A percentile compares a stretch with the other conserved stretches of the same genome.
Evolutionary conservation across 2,329 filamentous ascomycete genomes (phyloP).

Genomic region (Trichoderma citrinoviride): DNA sequence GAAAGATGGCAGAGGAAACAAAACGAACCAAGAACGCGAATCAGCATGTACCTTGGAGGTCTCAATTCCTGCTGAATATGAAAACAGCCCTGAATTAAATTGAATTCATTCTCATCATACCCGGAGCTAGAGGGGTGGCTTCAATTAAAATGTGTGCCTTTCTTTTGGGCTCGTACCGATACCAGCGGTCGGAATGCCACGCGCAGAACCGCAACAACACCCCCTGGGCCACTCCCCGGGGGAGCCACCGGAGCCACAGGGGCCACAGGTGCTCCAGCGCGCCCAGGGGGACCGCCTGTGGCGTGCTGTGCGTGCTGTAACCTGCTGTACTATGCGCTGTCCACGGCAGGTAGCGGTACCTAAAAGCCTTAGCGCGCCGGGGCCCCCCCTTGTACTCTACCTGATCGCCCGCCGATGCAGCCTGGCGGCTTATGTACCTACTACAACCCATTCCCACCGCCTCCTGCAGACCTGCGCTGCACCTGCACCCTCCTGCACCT

Average conservation of each 20-base stretch:
- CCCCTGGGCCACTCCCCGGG: neutral
- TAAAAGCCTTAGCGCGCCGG: neutral
- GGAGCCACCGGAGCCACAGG: constrained; percentile 1
- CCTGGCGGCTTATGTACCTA: constrained; percentile 1
- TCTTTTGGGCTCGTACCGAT: neutral
- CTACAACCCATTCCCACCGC: constrained; percentile 13
- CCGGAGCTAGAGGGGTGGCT: constrained; percentile 6
- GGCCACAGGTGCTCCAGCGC: neutral
- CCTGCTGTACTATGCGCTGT: constrained; percentile 17
- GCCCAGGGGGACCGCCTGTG: constrained; percentile 4
- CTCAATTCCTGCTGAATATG: no score
- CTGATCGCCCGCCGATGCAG: constrained; percentile 7
- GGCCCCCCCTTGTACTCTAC: constrained; percentile 12
- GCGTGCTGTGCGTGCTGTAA: constrained; percentile 19
- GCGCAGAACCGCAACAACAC: neutral
- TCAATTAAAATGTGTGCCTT: neutral
- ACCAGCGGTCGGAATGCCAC: neutral
- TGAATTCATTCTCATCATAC: neutral
- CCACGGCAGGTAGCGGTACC: constrained; percentile 16
- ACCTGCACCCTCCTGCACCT: constrained; percentile 17
- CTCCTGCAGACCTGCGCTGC: constrained; percentile 7
- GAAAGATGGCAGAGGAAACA: no score
- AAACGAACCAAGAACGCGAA: constrained; percentile 15
- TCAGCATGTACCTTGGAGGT: neutral
- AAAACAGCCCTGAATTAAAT: neutral